These are phyloP conservation scores for Volvariella volvacea DNA, from an alignment of 1,284 basidiomycete species.

Conservation along the genomic window DNA sequence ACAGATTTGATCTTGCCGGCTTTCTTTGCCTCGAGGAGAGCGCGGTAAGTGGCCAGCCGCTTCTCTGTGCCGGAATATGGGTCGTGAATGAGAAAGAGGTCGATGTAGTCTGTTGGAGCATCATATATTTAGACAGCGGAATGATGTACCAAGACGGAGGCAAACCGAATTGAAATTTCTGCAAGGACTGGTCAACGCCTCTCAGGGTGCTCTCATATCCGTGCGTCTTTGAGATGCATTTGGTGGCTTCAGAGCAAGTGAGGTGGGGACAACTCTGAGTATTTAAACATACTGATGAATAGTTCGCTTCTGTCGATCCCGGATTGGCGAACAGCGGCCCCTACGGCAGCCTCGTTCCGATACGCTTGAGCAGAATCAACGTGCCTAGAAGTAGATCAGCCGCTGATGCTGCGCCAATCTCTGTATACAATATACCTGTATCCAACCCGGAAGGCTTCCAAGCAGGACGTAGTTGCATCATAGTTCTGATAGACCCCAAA, in stretches of 20 bases:
- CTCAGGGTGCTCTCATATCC: constrained; percentile 54
- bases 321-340: constrained; percentile 47
- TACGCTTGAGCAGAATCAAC: constrained; percentile 60
- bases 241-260: constrained; percentile 43
- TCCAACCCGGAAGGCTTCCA: constrained; percentile 66
- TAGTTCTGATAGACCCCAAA: constrained; percentile 79
- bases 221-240: constrained; percentile 47
- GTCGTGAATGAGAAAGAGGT: constrained; percentile 76
- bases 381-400: constrained; percentile 26
- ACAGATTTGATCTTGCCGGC: constrained; percentile 65
- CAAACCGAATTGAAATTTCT: constrained; percentile 45
- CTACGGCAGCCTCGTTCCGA: constrained; percentile 53
- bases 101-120: constrained; percentile 52
- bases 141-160: too few relatives aligned
- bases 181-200: constrained; percentile 52
- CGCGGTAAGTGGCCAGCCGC: constrained; percentile 59
- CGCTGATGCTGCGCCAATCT: neutral
- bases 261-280: constrained; percentile 1
- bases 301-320: constrained; percentile 47
- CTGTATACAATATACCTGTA: constrained; percentile 45
- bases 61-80: constrained; percentile 51
- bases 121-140: neutral
- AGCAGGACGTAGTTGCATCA: constrained; percentile 48
- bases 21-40: constrained; percentile 49
- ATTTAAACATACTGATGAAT: constrained; percentile 55